phyloP scores from a whole-genome alignment of 371 early-diverging fungal genomes.

The Nematocida parisii region DNA sequence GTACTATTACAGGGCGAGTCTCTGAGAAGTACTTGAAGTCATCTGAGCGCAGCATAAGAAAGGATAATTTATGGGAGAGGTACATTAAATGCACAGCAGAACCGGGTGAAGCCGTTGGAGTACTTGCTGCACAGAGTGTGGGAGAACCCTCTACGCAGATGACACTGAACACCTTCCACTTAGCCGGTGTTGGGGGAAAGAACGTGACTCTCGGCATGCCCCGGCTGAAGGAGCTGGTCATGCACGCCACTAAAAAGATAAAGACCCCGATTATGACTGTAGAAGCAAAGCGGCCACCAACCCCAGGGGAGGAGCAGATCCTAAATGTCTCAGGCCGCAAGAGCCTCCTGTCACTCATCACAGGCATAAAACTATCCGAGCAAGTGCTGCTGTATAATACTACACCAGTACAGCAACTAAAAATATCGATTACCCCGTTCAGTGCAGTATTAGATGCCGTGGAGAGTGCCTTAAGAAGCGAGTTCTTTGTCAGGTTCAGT shows the following conservation, averaged over 20 bases:
- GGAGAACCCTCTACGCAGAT: conserved; percentile 99
- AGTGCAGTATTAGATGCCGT: conserved; percentile 23
- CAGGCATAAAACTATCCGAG: conserved; percentile 30
- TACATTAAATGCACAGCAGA: conserved; percentile 73
- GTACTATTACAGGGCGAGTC: conserved; percentile 79
- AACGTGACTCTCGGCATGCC: conserved; percentile 99
- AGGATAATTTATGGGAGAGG: conserved; percentile 27
- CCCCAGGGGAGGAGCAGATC: neutral
- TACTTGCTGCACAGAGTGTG: conserved; percentile 93
- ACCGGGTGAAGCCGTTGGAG: conserved; percentile 94
- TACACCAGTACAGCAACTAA: conserved; percentile 37
- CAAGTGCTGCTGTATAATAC: conserved; percentile 37
- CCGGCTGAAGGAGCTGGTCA: conserved; percentile 96
- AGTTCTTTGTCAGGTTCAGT: conserved; percentile 60
- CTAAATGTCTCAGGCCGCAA: neutral
- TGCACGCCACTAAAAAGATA: conserved; percentile 88
- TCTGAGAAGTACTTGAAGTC: conserved; percentile 77
- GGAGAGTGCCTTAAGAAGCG: conserved; percentile 28
- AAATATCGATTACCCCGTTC: conserved; percentile 47
- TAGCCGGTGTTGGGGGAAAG: conserved; percentile 98
- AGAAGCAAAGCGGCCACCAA: conserved; percentile 72
- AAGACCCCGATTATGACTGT: conserved; percentile 89
- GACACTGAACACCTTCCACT: conserved; percentile 99
- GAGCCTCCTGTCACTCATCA: neutral
- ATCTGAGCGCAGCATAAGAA: neutral